Conservation (phyloP, 2,329 filamentous ascomycete species). For the Trichoderma koningiopsis region DNA sequence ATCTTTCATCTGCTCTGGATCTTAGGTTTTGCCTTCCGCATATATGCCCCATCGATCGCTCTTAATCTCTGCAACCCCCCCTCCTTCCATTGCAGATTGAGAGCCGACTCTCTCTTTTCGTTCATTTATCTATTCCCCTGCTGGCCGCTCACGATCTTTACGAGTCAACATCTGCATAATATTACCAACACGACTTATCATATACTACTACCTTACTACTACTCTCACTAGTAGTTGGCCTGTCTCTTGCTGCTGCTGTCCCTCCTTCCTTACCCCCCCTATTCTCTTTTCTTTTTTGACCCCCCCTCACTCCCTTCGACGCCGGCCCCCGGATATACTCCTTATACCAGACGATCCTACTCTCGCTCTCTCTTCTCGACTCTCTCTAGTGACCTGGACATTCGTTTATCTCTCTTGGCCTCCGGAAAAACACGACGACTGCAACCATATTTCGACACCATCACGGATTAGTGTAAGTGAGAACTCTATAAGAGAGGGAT, state of each 20-base stretch:
- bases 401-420: conserved; percentile 6
- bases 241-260: conserved; percentile 11
- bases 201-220: neutral
- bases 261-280: conserved; percentile 2
- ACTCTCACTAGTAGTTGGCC: conserved; percentile 12
- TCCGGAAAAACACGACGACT: neutral
- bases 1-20: conserved; percentile 9
- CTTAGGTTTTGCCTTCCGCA: neutral
- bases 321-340: conserved; percentile 8
- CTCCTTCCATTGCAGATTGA: conserved; percentile 2
- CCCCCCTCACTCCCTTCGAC: neutral
- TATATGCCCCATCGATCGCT: conserved; percentile 19
- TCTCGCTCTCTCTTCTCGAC: neutral
- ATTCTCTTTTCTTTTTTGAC: neutral
- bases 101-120: conserved; percentile 23
- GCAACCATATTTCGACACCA: conserved; percentile 17
- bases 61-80: conserved; percentile 16
- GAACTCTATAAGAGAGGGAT: conserved; percentile 18
- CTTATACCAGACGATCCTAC: neutral
- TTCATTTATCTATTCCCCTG: conserved; percentile 19
- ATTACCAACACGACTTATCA: conserved; percentile 11
- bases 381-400: neutral
- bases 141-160: conserved; percentile 23
- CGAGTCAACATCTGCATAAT: conserved; percentile 17
- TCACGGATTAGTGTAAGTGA: conserved; percentile 24